Conservation (phyloP, 176 grass and related monocot genomes). For the Areca catechu region DNA sequence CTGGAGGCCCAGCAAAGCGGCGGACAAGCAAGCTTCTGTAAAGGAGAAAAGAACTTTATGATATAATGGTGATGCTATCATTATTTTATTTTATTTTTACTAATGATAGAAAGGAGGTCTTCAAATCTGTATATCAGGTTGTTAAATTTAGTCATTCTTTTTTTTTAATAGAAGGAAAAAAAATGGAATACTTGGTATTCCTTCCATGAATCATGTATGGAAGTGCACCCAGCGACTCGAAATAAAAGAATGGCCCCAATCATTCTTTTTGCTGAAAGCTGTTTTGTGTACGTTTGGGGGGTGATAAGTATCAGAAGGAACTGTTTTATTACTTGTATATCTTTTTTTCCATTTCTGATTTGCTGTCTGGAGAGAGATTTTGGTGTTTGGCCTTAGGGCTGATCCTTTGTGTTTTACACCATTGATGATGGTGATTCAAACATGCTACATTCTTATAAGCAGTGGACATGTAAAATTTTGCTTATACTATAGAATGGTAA, state of each 20-base stretch:
- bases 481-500: no score
- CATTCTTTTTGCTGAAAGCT: not conserved
- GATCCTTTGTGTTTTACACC: no score
- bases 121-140: conserved; percentile 2
- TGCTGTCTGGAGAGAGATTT: not conserved
- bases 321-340: not conserved
- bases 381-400: not conserved
- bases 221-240: not conserved
- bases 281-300: not conserved
- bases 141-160: not conserved
- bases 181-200: not conserved
- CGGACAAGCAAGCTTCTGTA: conserved; percentile 93
- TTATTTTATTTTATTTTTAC: not conserved
- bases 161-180: not conserved
- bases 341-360: not conserved
- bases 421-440: no score
- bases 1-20: conserved; percentile 73
- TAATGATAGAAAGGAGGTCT: not conserved
- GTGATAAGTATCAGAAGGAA: not conserved
- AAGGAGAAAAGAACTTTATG: conserved; percentile 19
- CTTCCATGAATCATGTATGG: conserved; percentile 5
- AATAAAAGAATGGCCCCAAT: not conserved
- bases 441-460: no score
- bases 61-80: conserved; percentile 1
- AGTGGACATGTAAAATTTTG: no score